Evolutionary conservation across 805 yeast species (phyloP).

Genomic region (Candida peoriensis): DNA sequence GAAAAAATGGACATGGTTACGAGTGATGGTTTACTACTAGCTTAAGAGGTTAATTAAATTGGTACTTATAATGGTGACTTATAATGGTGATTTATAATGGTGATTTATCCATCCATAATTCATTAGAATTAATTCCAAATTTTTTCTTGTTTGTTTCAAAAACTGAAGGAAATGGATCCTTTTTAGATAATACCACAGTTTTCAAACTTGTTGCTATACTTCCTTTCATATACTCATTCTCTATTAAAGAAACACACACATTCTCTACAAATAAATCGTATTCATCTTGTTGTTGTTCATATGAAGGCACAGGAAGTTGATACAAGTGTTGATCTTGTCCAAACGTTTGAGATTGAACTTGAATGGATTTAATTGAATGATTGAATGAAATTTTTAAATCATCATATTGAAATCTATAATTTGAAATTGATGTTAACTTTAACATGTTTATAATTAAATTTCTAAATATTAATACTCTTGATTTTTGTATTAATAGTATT

Average conservation of each 20-base stretch:
- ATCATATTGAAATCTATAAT: constrained; percentile 3
- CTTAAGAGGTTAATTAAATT: too few relatives aligned
- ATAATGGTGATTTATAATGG: neutral
- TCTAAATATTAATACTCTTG: constrained; percentile 40
- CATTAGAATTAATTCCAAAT: constrained; percentile 8
- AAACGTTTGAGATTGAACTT: constrained; percentile 12
- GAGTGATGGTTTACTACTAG: too few relatives aligned
- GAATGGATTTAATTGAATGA: constrained; percentile 17
- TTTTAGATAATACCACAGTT: constrained; percentile 37
- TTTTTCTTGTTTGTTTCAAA: constrained; percentile 15
- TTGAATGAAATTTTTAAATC: constrained; percentile 22
- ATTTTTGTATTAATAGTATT: constrained; percentile 41
- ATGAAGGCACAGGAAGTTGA: constrained; percentile 16
- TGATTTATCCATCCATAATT: constrained; percentile 16
- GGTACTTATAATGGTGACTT: too few relatives aligned
- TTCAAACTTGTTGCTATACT: constrained; percentile 39
- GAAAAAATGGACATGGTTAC: too few relatives aligned
- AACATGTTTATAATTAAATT: constrained; percentile 30
- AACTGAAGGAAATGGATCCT: constrained; percentile 36
- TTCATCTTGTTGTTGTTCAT: constrained; percentile 1
- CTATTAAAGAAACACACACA: constrained; percentile 44
- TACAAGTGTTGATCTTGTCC: constrained; percentile 20
- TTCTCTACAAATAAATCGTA: constrained; percentile 44
- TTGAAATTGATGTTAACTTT: constrained; percentile 4
- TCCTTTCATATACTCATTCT: constrained; percentile 48